Evolutionary conservation across 2,329 filamentous ascomycete species (phyloP).

Genomic region (Lasiodiplodia sp.): DNA sequence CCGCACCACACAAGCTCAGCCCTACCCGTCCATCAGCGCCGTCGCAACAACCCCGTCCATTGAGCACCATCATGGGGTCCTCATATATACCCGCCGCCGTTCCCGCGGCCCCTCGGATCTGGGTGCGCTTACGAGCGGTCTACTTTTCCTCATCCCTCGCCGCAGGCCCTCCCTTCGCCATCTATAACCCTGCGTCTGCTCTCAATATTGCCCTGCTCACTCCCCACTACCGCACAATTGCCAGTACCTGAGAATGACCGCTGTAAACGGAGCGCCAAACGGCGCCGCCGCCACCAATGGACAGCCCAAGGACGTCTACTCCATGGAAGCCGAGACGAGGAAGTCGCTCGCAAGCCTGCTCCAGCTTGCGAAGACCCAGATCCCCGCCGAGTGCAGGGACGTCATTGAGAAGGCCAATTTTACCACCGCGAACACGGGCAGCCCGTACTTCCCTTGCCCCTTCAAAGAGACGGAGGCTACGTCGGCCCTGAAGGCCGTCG

Average conservation of each 20-base stretch:
- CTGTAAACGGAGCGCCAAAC: not conserved
- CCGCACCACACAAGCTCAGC: conserved; percentile 25
- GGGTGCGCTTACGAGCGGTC: not conserved
- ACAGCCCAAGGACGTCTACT: conserved; percentile 34
- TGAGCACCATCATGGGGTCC: conserved; percentile 15
- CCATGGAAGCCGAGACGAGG: conserved; percentile 44
- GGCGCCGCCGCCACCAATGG: conserved; percentile 29
- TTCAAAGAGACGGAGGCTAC: conserved; percentile 62
- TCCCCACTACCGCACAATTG: not conserved
- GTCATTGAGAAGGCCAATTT: conserved; percentile 43
- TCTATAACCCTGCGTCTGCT: conserved; percentile 1
- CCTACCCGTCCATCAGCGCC: conserved; percentile 21
- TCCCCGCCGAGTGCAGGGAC: conserved; percentile 43
- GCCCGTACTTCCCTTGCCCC: conserved; percentile 52
- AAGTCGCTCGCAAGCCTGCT: conserved; percentile 44
- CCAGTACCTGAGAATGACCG: not conserved
- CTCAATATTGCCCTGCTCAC: not conserved
- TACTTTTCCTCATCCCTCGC: not conserved
- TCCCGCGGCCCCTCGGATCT: conserved; percentile 3
- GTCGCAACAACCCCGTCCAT: conserved; percentile 15
- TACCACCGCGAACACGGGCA: conserved; percentile 47
- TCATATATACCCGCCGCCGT: conserved; percentile 14
- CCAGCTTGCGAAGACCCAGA: conserved; percentile 41
- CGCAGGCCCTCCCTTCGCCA: too few species aligned
- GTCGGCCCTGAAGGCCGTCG: conserved; percentile 65